These are phyloP conservation scores for Diversispora epigaea DNA, from an alignment of 192 early-diverging fungal species.

Conservation along the genomic window DNA sequence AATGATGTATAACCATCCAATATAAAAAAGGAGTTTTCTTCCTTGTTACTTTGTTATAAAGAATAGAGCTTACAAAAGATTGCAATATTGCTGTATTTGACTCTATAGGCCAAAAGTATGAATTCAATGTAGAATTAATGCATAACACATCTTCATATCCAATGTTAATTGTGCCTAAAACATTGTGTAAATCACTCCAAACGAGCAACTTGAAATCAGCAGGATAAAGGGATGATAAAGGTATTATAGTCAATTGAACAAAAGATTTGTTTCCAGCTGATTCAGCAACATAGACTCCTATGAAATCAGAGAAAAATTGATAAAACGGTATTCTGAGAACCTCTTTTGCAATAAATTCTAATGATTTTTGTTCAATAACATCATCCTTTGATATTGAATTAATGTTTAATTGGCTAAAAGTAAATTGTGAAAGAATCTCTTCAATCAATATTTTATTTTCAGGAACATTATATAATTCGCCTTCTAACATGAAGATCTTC, in stretches of 20 bases:
- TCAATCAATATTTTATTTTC: constrained; percentile 15
- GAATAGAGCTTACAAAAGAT: constrained; percentile 1
- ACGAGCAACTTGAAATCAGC: constrained; percentile 10
- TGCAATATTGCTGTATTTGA: constrained; percentile 8
- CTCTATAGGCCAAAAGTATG: constrained; percentile 33
- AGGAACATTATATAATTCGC: constrained; percentile 24
- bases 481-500: constrained; percentile 31
- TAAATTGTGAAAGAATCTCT: constrained; percentile 6
- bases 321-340: constrained; percentile 21
- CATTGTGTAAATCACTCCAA: constrained; percentile 24
- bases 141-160: constrained; percentile 28
- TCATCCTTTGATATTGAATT: not conserved
- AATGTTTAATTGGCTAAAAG: not conserved
- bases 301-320: constrained; percentile 27
- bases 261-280: constrained; percentile 27
- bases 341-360: not conserved
- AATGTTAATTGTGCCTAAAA: constrained; percentile 11
- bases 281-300: constrained; percentile 6
- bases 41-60: not conserved
- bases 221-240: constrained; percentile 13
- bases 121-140: not conserved
- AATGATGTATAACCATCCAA: constrained; percentile 31
- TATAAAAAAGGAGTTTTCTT: constrained; percentile 25
- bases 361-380: not conserved
- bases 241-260: not conserved